Base-by-base conservation (phyloP, 2,329 filamentous ascomycete species). In the Dryadomyces quercivorus region DNA sequence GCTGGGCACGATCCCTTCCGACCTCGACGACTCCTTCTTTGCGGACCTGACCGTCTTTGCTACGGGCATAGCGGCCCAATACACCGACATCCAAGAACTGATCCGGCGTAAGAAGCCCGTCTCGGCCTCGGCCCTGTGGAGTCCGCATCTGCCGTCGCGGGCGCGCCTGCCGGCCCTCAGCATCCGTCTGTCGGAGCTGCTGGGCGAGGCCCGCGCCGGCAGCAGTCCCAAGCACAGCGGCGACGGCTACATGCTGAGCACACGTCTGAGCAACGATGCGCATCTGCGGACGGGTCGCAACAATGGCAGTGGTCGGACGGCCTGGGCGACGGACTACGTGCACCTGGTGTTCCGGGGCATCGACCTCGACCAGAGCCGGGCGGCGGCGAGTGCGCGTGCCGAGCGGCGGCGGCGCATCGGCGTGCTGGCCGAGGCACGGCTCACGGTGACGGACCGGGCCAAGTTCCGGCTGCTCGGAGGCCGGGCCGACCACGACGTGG, bases 291-390 rank as follows among this genome's bases (percentile, higher is more conserved):
- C 40, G 40, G 48, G 40, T 20, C n/a, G n/a, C n/a, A n/a, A n/a
- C n/a, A n/a, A n/a, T n/a, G 36, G 26, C 20, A 21, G 13, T 13
- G 15, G 34, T 13, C n/a, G 12, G 22, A 9, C 22, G 18, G 50
- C 44, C 3, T 86, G 82, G 82, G 81, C 80, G 1, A 71, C 74
- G 44, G 76, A 86, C 56, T 73, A 74, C 40, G 72, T 86, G 31
- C 73, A 75, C 51, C 70, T 87, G 51, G 72, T 70, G n/a, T 83
- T 82, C 61, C 74, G 69, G 57, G 75, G 72, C 15, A 66, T 77
- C 26, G 68, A 69, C 55, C 60, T 77, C 26, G 68, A 69, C 56
- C 59, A 57, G 36, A 16, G 3, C 4, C 5, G 5, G 31, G 16
- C 16, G 15, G 38, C 12, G 4, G 38, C 12, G 12, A 15, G 16